phyloP scores from a whole-genome alignment of 192 early-diverging fungal species.

The Gryganskiella cystojenkinii region DNA sequence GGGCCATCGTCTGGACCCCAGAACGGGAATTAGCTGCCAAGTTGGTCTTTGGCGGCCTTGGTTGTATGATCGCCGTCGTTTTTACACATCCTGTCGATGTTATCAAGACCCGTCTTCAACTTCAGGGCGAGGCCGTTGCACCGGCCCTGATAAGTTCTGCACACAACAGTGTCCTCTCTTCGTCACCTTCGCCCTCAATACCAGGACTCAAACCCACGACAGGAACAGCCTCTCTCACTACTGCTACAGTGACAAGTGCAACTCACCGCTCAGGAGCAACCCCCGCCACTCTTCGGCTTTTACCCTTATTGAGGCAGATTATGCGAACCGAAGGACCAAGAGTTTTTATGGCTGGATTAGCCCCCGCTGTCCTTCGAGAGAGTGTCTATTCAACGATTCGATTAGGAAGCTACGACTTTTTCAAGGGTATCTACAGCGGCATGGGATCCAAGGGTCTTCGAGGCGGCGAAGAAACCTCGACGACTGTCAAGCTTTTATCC shows the following conservation, averaged over 20 bases:
- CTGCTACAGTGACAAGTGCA: neutral
- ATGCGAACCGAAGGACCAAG: conserved; percentile 37
- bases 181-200: neutral
- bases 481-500: conserved; percentile 36
- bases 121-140: conserved; percentile 45
- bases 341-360: conserved; percentile 44
- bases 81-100: conserved; percentile 53
- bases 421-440: conserved; percentile 45
- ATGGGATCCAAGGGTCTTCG: conserved; percentile 16
- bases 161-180: neutral
- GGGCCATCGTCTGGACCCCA: conserved; percentile 23
- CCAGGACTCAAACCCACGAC: neutral
- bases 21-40: conserved; percentile 38
- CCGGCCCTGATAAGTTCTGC: neutral
- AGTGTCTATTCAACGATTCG: conserved; percentile 54
- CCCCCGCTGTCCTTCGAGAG: conserved; percentile 42
- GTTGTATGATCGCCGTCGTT: conserved; percentile 47
- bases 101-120: conserved; percentile 54
- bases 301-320: conserved; percentile 36
- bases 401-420: conserved; percentile 49
- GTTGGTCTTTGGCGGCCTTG: conserved; percentile 44
- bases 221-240: neutral
- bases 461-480: conserved; percentile 31
- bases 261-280: neutral
- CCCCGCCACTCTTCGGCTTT: conserved; percentile 15